Evolutionary conservation across 1,139 yeast species (phyloP), one percentile per base, ranked within the genome.

Genomic region (Saccharomyces uvarum): DNA sequence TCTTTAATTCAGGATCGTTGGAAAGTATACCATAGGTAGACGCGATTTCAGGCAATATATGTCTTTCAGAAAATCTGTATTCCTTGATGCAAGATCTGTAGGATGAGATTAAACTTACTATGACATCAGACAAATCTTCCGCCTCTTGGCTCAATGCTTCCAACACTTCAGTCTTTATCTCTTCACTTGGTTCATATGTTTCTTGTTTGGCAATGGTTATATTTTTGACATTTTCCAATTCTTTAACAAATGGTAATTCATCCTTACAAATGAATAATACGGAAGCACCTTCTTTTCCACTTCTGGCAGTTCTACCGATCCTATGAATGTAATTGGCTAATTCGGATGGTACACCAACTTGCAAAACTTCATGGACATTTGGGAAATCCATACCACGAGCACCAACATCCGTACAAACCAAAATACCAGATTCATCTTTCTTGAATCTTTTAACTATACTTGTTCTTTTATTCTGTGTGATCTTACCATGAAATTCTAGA

Each of bases 301-400:
- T 96, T 74, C 99, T 83, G 50, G 96, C 98, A 24, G 98, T 91
- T 78, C 99, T 85, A 57, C 99, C 99, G 63, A 91, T 86, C 71
- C 96, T 83, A 71, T 93, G 99, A 53, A 91, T 82, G 69, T 91
- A 91, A 59, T 87, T 86, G 14, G 91, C 82, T 41, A 84, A 73
- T 56, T 85, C 89, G 49, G 78, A 73, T 59, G 95, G 88, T n/a
- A 85, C 78, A 61, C 89, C 85, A 56, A 87, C 70, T 73, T 90
- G 97, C 65, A 86, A 74, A 53, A 90, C 97, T 64, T 88, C 86
- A 28, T 88, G 74, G 33, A 93, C 95, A 63, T 82, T 82, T 51
- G 90, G 91, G 77, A 90, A 87, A 74, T 90, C 97, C 84, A 93
- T 84, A 65, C 99, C 98, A 74, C 98, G 83, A 2, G 98, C 97